Evolutionary conservation across 1,139 yeast genomes (phyloP).

Genomic region (Yamadazyma atmosphaerica): DNA sequence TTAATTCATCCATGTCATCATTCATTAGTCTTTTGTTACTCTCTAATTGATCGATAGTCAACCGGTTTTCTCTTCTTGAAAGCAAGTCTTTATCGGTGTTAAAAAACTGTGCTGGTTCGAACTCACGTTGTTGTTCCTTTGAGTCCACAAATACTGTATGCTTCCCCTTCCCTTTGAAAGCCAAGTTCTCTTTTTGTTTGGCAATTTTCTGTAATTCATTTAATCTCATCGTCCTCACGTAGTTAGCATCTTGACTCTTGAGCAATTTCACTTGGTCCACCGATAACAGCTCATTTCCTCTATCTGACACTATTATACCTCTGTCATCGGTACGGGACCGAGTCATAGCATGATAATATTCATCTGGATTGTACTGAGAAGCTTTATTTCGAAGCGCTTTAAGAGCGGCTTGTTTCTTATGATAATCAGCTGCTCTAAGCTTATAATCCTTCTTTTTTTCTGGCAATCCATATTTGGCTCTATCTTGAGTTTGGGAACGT

Average conservation of each 20-base stretch:
- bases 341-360: constrained; percentile 92
- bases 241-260: constrained; percentile 88
- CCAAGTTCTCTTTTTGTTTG: constrained; percentile 54
- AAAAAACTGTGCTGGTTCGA: constrained; percentile 66
- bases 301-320: constrained; percentile 67
- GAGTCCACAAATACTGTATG: constrained; percentile 87
- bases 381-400: constrained; percentile 76
- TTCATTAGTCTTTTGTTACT: constrained; percentile 31
- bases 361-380: constrained; percentile 84
- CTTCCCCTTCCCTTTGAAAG: constrained; percentile 59
- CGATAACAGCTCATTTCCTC: constrained; percentile 63
- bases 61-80: constrained; percentile 68
- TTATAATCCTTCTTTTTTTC: constrained; percentile 96
- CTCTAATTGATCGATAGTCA: constrained; percentile 62
- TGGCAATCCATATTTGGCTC: constrained; percentile 76
- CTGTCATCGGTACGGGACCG: constrained; percentile 60
- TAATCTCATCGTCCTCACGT: constrained; percentile 73
- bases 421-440: constrained; percentile 85
- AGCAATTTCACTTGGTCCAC: constrained; percentile 77
- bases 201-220: constrained; percentile 68
- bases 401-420: constrained; percentile 82
- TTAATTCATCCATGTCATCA: constrained; percentile 27
- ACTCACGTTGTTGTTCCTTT: constrained; percentile 52
- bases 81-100: constrained; percentile 68
- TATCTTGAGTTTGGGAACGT: constrained; percentile 77